These are phyloP conservation scores for Malus hybrid DNA, from an alignment of 331 rosid genomes.

Conservation along the genomic window DNA sequence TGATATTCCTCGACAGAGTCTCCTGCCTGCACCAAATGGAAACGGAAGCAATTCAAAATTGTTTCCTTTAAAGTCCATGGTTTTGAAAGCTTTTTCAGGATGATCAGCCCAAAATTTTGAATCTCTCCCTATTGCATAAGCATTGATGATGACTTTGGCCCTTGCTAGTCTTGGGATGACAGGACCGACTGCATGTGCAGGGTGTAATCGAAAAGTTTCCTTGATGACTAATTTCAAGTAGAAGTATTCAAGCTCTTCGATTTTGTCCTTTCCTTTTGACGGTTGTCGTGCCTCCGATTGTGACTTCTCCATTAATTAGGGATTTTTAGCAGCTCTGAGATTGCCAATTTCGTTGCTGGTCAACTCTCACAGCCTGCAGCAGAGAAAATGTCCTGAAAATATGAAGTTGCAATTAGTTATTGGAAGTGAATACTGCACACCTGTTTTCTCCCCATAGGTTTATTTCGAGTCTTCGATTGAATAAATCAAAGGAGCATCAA, in stretches of 20 bases:
- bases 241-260: background rate
- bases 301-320: background rate
- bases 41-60: background rate
- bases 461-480: too few relatives aligned
- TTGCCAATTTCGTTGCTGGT: constrained; percentile 1
- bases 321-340: background rate
- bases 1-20: background rate
- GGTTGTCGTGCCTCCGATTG: background rate
- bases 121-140: constrained; percentile 11
- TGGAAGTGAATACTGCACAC: too few relatives aligned
- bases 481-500: too few relatives aligned
- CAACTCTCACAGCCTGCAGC: background rate
- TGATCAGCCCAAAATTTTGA: background rate
- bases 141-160: background rate
- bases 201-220: background rate
- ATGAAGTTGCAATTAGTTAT: background rate
- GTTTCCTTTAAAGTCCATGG: background rate
- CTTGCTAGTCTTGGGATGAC: background rate
- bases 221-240: constrained; percentile 2
- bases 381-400: constrained; percentile 4
- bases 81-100: too few relatives aligned
- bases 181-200: background rate
- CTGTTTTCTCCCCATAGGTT: too few relatives aligned
- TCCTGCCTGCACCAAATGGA: background rate
- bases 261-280: background rate